phyloP scores from a whole-genome alignment of 202 grass and related monocot genomes.

The Carex sylvatica region DNA sequence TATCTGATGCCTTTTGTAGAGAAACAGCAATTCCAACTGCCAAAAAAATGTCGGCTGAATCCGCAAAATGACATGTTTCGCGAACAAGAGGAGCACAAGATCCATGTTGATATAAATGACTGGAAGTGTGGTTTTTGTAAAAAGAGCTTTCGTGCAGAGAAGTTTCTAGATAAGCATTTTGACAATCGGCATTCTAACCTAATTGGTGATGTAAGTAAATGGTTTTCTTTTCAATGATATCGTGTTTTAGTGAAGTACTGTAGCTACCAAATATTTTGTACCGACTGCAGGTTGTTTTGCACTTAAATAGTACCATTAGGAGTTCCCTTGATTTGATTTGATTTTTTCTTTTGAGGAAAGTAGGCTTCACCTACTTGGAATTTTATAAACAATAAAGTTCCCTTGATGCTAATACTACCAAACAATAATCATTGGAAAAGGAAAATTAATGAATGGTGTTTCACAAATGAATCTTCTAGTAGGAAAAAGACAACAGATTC shows the following conservation, averaged over 20 bases:
- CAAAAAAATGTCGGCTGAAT: constrained; percentile 74
- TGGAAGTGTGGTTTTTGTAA: constrained; percentile 96
- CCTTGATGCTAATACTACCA: not conserved
- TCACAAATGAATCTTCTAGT: not conserved
- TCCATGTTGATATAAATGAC: constrained; percentile 84
- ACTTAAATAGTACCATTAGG: not conserved
- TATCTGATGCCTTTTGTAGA: constrained; percentile 94
- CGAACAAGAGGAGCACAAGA: constrained; percentile 89
- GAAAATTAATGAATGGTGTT: not conserved
- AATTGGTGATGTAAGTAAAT: constrained; percentile 54
- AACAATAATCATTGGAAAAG: not conserved
- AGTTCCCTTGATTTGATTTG: not conserved
- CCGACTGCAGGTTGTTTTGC: not conserved
- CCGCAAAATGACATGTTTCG: constrained; percentile 87
- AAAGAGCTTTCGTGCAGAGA: constrained; percentile 90
- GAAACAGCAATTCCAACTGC: constrained; percentile 73
- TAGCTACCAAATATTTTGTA: not conserved
- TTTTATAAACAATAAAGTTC: not conserved
- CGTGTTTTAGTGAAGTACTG: not conserved
- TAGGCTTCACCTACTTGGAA: no score
- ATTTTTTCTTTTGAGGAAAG: no score
- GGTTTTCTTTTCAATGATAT: constrained; percentile 16
- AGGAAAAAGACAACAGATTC: not conserved
- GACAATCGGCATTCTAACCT: constrained; percentile 81
- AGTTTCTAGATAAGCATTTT: constrained; percentile 96